A percentile compares a stretch with the other conserved stretches of the same genome.
Evolutionary conservation across 345 rosid genomes (phyloP).

Genomic region (Aethionema arabicum): DNA sequence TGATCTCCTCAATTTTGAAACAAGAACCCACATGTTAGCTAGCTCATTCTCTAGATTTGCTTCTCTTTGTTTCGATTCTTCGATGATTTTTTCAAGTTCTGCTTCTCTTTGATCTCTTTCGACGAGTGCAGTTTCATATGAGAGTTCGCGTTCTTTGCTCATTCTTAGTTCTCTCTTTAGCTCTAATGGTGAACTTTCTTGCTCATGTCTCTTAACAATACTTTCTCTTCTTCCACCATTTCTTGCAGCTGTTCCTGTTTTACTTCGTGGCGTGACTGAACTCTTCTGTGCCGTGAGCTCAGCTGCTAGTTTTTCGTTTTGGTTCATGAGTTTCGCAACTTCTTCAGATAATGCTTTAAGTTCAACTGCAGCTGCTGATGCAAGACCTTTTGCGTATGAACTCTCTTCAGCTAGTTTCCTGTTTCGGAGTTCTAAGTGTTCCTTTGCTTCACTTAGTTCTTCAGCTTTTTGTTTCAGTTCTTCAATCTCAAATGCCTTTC

Average conservation of each 20-base stretch:
- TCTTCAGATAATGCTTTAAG: constrained; percentile 97
- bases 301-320: constrained; percentile 70
- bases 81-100: constrained; percentile 71
- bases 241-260: constrained; percentile 46
- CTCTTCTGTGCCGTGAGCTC: constrained; percentile 69
- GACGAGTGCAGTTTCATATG: constrained; percentile 75
- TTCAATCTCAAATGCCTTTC: constrained; percentile 65
- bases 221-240: constrained; percentile 65
- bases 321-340: constrained; percentile 94
- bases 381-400: constrained; percentile 95
- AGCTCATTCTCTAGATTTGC: constrained; percentile 96
- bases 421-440: constrained; percentile 69
- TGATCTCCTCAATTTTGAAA: constrained; percentile 80
- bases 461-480: constrained; percentile 67
- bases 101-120: constrained; percentile 81
- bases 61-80: constrained; percentile 96
- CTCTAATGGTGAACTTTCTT: constrained; percentile 53
- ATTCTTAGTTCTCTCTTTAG: constrained; percentile 78
- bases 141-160: constrained; percentile 76
- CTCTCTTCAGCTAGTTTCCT: constrained; percentile 90
- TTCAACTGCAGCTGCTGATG: constrained; percentile 99
- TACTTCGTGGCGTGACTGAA: constrained; percentile 51
- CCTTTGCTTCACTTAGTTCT: constrained; percentile 60
- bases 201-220: constrained; percentile 60
- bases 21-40: constrained; percentile 99